phyloP scores from a whole-genome alignment of 192 early-diverging fungal species.

The Umbelopsis isabellina region DNA sequence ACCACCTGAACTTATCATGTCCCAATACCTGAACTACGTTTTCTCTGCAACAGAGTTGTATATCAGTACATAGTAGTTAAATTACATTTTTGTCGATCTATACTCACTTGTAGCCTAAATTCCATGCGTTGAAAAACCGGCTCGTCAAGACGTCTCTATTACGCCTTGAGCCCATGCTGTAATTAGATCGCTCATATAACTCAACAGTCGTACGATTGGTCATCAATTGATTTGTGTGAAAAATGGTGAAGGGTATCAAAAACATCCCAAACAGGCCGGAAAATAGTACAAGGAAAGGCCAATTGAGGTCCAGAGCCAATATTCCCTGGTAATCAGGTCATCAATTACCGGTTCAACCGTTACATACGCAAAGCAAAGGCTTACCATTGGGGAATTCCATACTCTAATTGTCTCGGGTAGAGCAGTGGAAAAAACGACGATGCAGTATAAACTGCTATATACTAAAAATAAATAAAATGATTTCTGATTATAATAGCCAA shows the following conservation, averaged over 20 bases:
- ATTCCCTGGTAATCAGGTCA: slow-evolving; percentile 24
- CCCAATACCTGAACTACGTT: slow-evolving; percentile 42
- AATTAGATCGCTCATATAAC: slow-evolving; percentile 43
- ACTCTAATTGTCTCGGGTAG: slow-evolving; percentile 37
- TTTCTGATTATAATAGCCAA: slow-evolving; percentile 46
- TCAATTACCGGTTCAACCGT: background rate
- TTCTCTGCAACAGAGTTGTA: slow-evolving; percentile 10
- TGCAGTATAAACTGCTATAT: slow-evolving; percentile 42
- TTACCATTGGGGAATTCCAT: slow-evolving; percentile 34
- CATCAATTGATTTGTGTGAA: slow-evolving; percentile 51
- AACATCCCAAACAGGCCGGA: slow-evolving; percentile 52
- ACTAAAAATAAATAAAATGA: slow-evolving; percentile 52
- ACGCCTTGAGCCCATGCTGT: slow-evolving; percentile 18
- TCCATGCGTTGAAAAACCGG: slow-evolving; percentile 44
- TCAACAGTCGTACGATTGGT: slow-evolving; percentile 62
- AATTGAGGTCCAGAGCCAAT: slow-evolving; percentile 43
- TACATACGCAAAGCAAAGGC: background rate
- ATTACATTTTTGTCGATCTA: background rate
- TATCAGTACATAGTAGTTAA: background rate
- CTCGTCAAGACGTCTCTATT: slow-evolving; percentile 31
- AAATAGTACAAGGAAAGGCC: slow-evolving; percentile 38
- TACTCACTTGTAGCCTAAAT: slow-evolving; percentile 35
- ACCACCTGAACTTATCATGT: slow-evolving; percentile 11
- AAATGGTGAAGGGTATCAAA: slow-evolving; percentile 50
- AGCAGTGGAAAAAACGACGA: slow-evolving; percentile 43